A percentile compares a stretch with the other conserved stretches of the same genome.
Evolutionary conservation across 805 yeast genomes (phyloP).

Genomic region (Yamadazyma tumulicola): DNA sequence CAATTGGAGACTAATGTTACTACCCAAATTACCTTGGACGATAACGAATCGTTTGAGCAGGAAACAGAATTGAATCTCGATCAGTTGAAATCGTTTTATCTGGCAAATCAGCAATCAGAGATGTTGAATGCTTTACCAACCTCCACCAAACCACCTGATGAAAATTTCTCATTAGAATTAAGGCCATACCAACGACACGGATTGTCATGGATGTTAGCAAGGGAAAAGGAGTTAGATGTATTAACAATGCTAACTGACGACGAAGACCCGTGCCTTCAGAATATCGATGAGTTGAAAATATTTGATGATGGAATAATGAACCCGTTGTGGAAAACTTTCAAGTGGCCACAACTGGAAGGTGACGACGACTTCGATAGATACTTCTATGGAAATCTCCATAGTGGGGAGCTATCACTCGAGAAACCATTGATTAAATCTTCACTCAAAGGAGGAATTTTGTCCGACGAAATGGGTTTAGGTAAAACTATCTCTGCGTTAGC

Average conservation of each 20-base stretch:
- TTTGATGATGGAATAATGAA: slow-evolving; percentile 58
- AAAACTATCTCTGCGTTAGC: slow-evolving; percentile 85
- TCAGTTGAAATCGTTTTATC: slow-evolving; percentile 73
- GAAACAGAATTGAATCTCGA: slow-evolving; percentile 54
- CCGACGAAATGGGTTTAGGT: slow-evolving; percentile 97
- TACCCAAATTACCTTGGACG: neutral
- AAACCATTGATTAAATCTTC: slow-evolving; percentile 62
- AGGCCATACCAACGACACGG: slow-evolving; percentile 84
- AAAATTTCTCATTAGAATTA: slow-evolving; percentile 53
- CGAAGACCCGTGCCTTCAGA: slow-evolving; percentile 25
- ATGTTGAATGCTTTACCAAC: slow-evolving; percentile 56
- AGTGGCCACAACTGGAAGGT: slow-evolving; percentile 55
- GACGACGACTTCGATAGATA: slow-evolving; percentile 11
- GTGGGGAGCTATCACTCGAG: slow-evolving; percentile 71
- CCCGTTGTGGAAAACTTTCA: slow-evolving; percentile 80
- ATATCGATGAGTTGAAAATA: slow-evolving; percentile 19
- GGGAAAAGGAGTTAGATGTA: slow-evolving; percentile 61
- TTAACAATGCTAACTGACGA: slow-evolving; percentile 30
- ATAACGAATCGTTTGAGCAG: slow-evolving; percentile 20
- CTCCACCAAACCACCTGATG: slow-evolving; percentile 47
- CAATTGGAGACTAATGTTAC: slow-evolving; percentile 3
- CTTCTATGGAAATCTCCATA: slow-evolving; percentile 75
- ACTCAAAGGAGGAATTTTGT: slow-evolving; percentile 80
- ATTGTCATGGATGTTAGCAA: slow-evolving; percentile 81
- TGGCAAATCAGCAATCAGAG: slow-evolving; percentile 64